phyloP scores from a whole-genome alignment of 139 green algal species.

The Desmodesmus armatus region DNA sequence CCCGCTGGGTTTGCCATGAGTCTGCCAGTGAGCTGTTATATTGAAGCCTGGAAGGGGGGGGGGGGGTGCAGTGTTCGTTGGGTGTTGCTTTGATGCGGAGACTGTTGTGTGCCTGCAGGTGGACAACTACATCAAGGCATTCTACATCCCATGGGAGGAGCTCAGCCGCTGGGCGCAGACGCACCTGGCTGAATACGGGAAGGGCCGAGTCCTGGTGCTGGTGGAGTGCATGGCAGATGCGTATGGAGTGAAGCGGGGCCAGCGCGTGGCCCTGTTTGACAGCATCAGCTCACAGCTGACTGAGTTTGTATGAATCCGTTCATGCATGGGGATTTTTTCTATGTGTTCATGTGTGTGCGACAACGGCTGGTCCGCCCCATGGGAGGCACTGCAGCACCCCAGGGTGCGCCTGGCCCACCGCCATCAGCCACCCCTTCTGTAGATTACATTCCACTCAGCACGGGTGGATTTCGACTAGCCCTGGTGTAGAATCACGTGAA shows the following conservation, averaged over 20 bases:
- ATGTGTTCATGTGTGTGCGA: background rate
- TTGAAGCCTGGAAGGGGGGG: too few species aligned
- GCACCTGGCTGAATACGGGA: slow-evolving; percentile 74
- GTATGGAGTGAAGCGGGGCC: slow-evolving; percentile 59
- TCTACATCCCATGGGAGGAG: slow-evolving; percentile 71
- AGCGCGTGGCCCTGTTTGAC: slow-evolving; percentile 55
- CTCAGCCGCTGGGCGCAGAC: slow-evolving; percentile 67
- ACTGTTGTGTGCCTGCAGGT: too few species aligned
- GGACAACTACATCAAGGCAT: slow-evolving; percentile 80
- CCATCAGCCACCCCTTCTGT: too few species aligned
- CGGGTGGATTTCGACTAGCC: too few species aligned
- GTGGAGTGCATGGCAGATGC: slow-evolving; percentile 70
- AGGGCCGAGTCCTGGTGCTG: slow-evolving; percentile 63
- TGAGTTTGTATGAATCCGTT: slow-evolving; percentile 36
- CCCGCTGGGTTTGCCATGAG: too few species aligned
- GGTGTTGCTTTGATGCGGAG: too few species aligned
- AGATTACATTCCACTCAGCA: too few species aligned
- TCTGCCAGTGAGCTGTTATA: too few species aligned
- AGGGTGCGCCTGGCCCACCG: too few species aligned
- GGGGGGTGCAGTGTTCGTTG: too few species aligned
- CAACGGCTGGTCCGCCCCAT: background rate
- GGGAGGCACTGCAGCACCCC: too few species aligned
- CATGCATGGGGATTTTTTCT: background rate
- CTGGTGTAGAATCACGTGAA: too few species aligned
- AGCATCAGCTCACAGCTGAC: slow-evolving; percentile 56